A percentile compares a stretch with the other conserved stretches of the same genome.
These are phyloP conservation scores for Cynanchum wilfordii DNA, from an alignment of 257 asterid genomes.

Conservation along the genomic window DNA sequence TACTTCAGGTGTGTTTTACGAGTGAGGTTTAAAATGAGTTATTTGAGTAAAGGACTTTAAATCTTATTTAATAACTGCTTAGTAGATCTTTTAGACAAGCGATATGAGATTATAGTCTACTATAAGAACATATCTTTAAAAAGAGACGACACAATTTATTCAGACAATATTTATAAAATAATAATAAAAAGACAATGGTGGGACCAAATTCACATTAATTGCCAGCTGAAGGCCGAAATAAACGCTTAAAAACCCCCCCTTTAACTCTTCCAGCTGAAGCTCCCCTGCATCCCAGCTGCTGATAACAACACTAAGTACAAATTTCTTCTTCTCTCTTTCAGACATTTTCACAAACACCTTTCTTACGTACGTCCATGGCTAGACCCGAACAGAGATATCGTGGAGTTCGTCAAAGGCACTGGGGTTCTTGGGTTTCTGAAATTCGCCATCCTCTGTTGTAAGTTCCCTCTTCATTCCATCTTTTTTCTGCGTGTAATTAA, in stretches of 20 bases:
- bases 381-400: constrained; percentile 57
- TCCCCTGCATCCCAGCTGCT: constrained; percentile 1
- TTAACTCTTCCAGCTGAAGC: constrained; percentile 4
- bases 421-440: constrained; percentile 95
- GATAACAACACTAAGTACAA: not conserved
- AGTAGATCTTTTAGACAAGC: too few species aligned
- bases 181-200: constrained; percentile 21
- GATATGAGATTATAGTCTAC: too few species aligned
- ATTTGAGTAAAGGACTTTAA: too few species aligned
- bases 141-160: too few species aligned
- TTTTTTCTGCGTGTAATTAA: not conserved
- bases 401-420: constrained; percentile 77
- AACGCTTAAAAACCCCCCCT: constrained; percentile 50
- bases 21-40: too few species aligned
- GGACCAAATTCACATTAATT: constrained; percentile 41
- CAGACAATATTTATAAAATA: too few species aligned
- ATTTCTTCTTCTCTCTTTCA: not conserved
- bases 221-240: constrained; percentile 57
- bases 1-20: too few species aligned
- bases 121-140: too few species aligned
- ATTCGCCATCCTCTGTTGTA: constrained; percentile 78
- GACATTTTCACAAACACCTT: not conserved
- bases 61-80: too few species aligned
- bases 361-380: constrained; percentile 29
- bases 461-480: constrained; percentile 9